These are phyloP conservation scores for Herpetospermum pedunculosum DNA, from an alignment of 306 rosid genomes.

Conservation along the genomic window DNA sequence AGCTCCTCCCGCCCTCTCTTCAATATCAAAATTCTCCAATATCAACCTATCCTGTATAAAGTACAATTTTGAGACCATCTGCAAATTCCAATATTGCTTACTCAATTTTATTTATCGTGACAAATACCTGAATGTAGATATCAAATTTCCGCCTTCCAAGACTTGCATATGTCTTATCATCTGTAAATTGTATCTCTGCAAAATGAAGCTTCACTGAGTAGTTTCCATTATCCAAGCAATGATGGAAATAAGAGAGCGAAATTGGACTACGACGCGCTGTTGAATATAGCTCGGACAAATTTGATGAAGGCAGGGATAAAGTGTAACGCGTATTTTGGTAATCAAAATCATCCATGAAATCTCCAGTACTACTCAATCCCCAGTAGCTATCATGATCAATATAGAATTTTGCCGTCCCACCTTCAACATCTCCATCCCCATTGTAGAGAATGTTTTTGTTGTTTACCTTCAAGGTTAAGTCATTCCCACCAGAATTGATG, in stretches of 20 bases:
- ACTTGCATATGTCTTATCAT: constrained; percentile 30
- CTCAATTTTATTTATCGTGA: not conserved
- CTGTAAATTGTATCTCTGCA: constrained; percentile 50
- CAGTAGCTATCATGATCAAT: constrained; percentile 16
- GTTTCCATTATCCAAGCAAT: constrained; percentile 59
- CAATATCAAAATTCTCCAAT: constrained; percentile 44
- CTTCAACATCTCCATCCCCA: constrained; percentile 31
- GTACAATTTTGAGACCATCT: not conserved
- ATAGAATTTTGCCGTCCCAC: constrained; percentile 25
- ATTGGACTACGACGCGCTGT: constrained; percentile 52
- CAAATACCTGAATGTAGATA: constrained; percentile 54
- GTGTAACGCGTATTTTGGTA: constrained; percentile 28
- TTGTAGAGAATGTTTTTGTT: constrained; percentile 12
- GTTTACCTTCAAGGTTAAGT: constrained; percentile 12
- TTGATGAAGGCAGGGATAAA: constrained; percentile 22
- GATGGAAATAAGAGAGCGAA: constrained; percentile 56
- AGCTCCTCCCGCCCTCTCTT: constrained; percentile 27
- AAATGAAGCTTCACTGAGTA: constrained; percentile 52
- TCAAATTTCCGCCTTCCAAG: constrained; percentile 54
- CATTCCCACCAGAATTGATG: constrained; percentile 37
- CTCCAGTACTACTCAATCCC: constrained; percentile 47
- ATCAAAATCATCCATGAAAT: constrained; percentile 37
- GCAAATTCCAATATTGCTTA: not conserved
- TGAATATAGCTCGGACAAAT: constrained; percentile 29
- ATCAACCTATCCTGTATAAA: constrained; percentile 36